Percentiles rank a stretch among this genome's conserved stretches.
Conservation (phyloP, 345 rosid species). For the Citrus cavaleriei region DNA sequence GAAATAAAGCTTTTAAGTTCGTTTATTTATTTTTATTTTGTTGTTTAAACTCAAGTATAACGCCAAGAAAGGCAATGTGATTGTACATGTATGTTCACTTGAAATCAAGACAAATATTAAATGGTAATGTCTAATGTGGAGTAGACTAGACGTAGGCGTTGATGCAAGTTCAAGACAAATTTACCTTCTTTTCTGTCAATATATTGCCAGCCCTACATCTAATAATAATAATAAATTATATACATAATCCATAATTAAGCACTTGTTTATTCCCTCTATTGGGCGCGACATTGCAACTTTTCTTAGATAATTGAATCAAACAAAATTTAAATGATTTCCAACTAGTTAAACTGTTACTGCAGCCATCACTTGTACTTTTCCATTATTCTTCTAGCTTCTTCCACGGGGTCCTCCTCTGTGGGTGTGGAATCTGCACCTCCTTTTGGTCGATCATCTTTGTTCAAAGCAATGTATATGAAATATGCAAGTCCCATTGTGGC, state of each 20-base stretch:
- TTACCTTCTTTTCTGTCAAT: neutral
- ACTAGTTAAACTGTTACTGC: neutral
- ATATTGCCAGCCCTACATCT: neutral
- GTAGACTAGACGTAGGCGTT: too few relatives aligned
- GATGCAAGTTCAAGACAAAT: neutral
- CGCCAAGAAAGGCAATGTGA: neutral
- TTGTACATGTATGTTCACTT: neutral
- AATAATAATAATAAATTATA: neutral
- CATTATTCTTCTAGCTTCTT: constrained; percentile 94
- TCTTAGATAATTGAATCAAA: neutral
- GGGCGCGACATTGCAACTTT: neutral
- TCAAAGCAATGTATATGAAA: constrained; percentile 75
- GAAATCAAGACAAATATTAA: neutral
- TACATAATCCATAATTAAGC: neutral
- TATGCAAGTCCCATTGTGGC: constrained; percentile 91
- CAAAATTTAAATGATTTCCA: neutral
- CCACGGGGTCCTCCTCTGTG: constrained; percentile 41
- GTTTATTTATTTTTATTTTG: too few relatives aligned
- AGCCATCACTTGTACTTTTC: constrained; percentile 70
- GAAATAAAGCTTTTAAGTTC: too few relatives aligned
- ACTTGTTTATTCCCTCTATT: neutral
- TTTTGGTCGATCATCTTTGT: constrained; percentile 66
- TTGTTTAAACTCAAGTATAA: too few relatives aligned
- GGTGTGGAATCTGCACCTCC: constrained; percentile 39
- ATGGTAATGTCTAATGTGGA: neutral